These are phyloP conservation scores for Ganoderma lingzhi DNA, from an alignment of 1,284 basidiomycete genomes.

Conservation along the genomic window DNA sequence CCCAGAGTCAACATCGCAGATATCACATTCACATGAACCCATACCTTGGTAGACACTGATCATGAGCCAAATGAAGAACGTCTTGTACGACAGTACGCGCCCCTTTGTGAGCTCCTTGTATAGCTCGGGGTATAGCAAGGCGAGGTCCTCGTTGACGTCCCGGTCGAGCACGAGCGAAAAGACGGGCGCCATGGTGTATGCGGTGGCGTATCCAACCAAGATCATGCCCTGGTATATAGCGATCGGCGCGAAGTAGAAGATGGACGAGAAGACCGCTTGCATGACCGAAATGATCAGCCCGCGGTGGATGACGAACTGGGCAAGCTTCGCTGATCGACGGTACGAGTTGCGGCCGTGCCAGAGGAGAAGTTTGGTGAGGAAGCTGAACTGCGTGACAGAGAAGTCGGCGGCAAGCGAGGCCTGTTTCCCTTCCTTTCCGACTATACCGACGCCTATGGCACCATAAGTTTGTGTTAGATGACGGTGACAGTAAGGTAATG, in stretches of 20 bases:
- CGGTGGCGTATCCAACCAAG: conserved; percentile 97
- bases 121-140: conserved; percentile 95
- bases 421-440: conserved; percentile 99
- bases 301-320: conserved; percentile 98
- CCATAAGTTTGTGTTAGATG: background rate
- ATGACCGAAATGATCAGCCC: conserved; percentile 98
- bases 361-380: conserved; percentile 93
- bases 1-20: conserved; percentile 3
- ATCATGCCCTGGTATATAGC: conserved; percentile 98
- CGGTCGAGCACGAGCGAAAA: conserved; percentile 96
- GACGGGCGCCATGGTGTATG: conserved; percentile 99
- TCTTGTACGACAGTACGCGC: conserved; percentile 92
- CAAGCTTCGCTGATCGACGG: conserved; percentile 96
- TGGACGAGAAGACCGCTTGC: conserved; percentile 96
- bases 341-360: conserved; percentile 99
- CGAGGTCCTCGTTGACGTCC: conserved; percentile 96
- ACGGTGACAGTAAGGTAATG: background rate
- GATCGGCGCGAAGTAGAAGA: conserved; percentile 99
- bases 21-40: conserved; percentile 20
- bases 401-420: conserved; percentile 98
- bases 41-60: conserved; percentile 97
- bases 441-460: conserved; percentile 90
- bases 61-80: conserved; percentile 98
- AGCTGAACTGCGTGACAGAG: conserved; percentile 95
- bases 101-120: conserved; percentile 99